A percentile compares a stretch with the other conserved stretches of the same genome.
phyloP scores from a whole-genome alignment of 129 eudicot genomes.

The Flaveria sonorensis region DNA sequence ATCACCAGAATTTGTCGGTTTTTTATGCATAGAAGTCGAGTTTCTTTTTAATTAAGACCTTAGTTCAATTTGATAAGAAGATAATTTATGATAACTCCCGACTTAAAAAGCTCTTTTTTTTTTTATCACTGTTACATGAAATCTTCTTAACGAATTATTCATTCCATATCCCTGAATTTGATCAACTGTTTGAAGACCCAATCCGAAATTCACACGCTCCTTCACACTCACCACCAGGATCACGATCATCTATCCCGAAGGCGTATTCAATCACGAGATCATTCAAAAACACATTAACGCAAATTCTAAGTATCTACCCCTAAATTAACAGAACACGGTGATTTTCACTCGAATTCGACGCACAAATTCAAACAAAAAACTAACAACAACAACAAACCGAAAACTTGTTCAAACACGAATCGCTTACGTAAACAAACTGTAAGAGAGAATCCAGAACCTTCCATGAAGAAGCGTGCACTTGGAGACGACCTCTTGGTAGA shows the following conservation, averaged over 20 bases:
- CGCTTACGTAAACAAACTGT: background rate
- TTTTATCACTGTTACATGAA: background rate
- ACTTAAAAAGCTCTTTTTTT: too few relatives aligned
- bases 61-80: too few relatives aligned
- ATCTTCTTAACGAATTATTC: background rate
- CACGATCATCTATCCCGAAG: background rate
- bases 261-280: background rate
- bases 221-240: background rate
- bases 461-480: constrained; percentile 85
- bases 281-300: background rate
- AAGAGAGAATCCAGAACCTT: constrained; percentile 43
- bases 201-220: background rate
- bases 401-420: background rate
- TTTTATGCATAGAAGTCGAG: too few relatives aligned
- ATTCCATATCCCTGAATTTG: background rate
- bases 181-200: background rate
- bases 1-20: too few relatives aligned
- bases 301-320: background rate
- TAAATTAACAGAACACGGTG: background rate
- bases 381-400: background rate
- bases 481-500: constrained; percentile 71
- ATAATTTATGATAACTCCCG: too few relatives aligned
- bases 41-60: too few relatives aligned
- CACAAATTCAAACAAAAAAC: background rate
- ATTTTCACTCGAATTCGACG: background rate